Base-by-base conservation (phyloP, 192 early-diverging fungal species). In the Powellomyces hirtus region DNA sequence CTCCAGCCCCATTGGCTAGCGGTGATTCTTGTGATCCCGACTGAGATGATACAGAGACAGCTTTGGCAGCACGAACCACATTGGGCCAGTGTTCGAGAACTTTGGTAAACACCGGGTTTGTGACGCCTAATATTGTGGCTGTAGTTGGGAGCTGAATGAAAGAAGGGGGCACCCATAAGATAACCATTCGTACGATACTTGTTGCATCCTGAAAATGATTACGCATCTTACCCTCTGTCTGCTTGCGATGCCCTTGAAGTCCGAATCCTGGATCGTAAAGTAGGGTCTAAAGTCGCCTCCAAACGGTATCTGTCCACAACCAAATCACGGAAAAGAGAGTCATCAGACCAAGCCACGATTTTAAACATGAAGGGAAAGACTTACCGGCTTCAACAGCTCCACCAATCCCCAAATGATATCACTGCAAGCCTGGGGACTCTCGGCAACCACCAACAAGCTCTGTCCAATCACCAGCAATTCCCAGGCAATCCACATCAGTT, bases 211-310 rank as follows among this genome's bases (percentile, higher is more conserved):
- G 0, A 36, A 37, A n/a, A 22, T 13, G 40, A 1, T 4, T 2
- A 61, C 26, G 5, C 14, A 2, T 24, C 38, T 35, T 77, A 83
- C 85, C 72, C 79, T 57, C 45, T 74, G 79, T 37, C 80, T 40
- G 66, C 73, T 86, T 36, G 77, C 81, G 72, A 91, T 84, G 31
- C 79, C 76, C 55, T 90, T 89, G 59, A 97, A 93, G 72, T 98
- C 97, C 2, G 90, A 78, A 71, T 96, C 95, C 73, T 96, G 94
- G 62, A 98, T 93, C 2, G 97, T 98, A 71, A 98, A 95, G 61
- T 96, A 98, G 11, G 95, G 95, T 20, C 97, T 88, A 69, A 89
- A 95, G 76, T 98, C 94, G 36, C 97, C 97, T 60, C 94, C 96
- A 74, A 93, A 98, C 22, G 91, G 88, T 58, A 96, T 92, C 84